Evolutionary conservation across 2,329 filamentous ascomycete species (phyloP).

Genomic region (Cladorrhinum sp.): DNA sequence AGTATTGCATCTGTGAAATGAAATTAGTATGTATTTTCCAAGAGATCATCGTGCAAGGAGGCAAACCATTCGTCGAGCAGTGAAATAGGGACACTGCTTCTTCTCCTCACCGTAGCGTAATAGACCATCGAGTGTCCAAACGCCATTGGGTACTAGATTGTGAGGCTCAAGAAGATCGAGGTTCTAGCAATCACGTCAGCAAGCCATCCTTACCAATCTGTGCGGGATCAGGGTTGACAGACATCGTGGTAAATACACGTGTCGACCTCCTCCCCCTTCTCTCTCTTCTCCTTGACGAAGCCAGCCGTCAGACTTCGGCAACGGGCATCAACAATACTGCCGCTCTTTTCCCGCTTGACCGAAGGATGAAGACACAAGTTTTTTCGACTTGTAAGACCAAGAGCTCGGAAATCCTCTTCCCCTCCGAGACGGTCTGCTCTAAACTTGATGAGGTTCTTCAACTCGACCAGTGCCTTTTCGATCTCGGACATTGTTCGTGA

Average conservation of each 20-base stretch:
- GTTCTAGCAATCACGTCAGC: slow-evolving; percentile 54
- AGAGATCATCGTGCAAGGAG: not conserved
- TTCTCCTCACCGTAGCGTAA: slow-evolving; percentile 88
- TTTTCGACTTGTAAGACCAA: slow-evolving; percentile 93
- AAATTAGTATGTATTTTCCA: not conserved
- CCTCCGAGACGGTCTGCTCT: slow-evolving; percentile 83
- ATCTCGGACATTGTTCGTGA: slow-evolving; percentile 99
- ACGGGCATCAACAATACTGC: slow-evolving; percentile 87
- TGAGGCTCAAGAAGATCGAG: slow-evolving; percentile 92
- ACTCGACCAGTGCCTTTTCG: slow-evolving; percentile 89
- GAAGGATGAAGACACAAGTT: slow-evolving; percentile 95
- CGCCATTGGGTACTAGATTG: slow-evolving; percentile 88
- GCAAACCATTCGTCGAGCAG: slow-evolving; percentile 82
- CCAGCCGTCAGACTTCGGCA: slow-evolving; percentile 94
- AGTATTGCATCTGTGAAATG: slow-evolving; percentile 81
- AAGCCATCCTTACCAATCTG: not conserved
- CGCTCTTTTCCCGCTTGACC: slow-evolving; percentile 95
- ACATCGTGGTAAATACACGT: slow-evolving; percentile 94
- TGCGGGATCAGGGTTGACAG: slow-evolving; percentile 28
- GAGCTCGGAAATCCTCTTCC: slow-evolving; percentile 86
- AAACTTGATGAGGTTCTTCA: slow-evolving; percentile 94
- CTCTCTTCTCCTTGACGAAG: slow-evolving; percentile 97
- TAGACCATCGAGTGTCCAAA: slow-evolving; percentile 92
- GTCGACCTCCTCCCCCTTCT: slow-evolving; percentile 89
- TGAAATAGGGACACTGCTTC: slow-evolving; percentile 98